Evolutionary conservation across 768 basidiomycete species (phyloP).

Genomic region (Roridomyces roridus): DNA sequence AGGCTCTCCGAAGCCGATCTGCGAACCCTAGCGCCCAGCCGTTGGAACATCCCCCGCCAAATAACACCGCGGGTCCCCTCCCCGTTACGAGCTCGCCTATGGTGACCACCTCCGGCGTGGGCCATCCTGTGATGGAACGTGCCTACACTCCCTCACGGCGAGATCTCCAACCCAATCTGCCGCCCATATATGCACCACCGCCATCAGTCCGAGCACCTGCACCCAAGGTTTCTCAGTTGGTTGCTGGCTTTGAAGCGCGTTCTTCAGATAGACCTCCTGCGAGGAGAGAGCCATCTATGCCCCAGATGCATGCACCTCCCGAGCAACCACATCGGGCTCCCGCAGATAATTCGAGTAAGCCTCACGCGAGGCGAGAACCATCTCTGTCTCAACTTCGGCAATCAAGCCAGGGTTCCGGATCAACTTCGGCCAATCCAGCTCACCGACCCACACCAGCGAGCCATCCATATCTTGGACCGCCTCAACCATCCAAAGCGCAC

Average conservation of each 20-base stretch:
- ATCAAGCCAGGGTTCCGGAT: too few species aligned
- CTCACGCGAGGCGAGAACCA: too few species aligned
- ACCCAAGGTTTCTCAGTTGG: slow-evolving; percentile 21
- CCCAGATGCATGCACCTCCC: slow-evolving; percentile 5
- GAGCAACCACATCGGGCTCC: neutral
- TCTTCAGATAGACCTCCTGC: slow-evolving; percentile 10
- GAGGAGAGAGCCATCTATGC: slow-evolving; percentile 3
- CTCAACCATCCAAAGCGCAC: neutral
- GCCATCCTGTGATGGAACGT: neutral
- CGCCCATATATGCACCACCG: slow-evolving; percentile 20
- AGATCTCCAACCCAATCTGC: slow-evolving; percentile 7
- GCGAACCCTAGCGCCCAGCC: neutral
- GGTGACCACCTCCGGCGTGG: neutral
- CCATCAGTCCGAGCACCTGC: neutral
- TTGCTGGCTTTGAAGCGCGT: slow-evolving; percentile 24
- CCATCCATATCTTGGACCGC: neutral
- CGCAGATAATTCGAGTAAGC: neutral
- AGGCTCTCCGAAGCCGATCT: slow-evolving; percentile 3
- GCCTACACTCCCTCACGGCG: slow-evolving; percentile 11
- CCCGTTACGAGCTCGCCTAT: neutral
- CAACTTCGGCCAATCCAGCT: neutral
- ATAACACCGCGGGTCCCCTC: neutral
- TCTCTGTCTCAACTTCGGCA: too few species aligned
- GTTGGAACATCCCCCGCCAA: neutral
- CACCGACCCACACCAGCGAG: neutral